These are phyloP conservation scores for Quambalaria eucalypti DNA, from an alignment of 1,284 basidiomycete genomes.

Conservation along the genomic window DNA sequence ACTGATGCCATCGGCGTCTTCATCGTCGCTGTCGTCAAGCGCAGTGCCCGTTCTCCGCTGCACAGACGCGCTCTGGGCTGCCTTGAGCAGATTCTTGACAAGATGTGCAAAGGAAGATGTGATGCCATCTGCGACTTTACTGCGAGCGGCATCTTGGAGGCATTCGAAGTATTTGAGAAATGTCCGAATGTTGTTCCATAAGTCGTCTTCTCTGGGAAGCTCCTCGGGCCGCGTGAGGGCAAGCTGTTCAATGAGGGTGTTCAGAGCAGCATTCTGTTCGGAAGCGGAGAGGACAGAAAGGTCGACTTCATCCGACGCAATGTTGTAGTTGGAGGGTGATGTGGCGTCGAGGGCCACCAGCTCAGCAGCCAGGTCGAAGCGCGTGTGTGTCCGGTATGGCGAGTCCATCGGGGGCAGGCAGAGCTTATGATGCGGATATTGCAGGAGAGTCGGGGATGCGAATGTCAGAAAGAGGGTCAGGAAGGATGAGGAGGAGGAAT, in stretches of 20 bases:
- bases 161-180: slow-evolving; percentile 34
- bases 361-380: neutral
- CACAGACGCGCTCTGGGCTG: slow-evolving; percentile 14
- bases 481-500: no score
- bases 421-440: no score
- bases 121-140: slow-evolving; percentile 1
- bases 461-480: no score
- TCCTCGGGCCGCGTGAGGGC: neutral
- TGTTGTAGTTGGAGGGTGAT: neutral
- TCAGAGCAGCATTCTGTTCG: neutral
- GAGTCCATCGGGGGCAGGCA: no score
- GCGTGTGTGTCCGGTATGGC: neutral
- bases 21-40: slow-evolving; percentile 18
- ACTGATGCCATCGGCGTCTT: slow-evolving; percentile 17
- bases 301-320: neutral
- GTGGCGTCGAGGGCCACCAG: neutral
- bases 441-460: no score
- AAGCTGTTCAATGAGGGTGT: neutral
- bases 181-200: slow-evolving; percentile 31
- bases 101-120: slow-evolving; percentile 8
- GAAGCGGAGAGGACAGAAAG: neutral
- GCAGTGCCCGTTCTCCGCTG: neutral
- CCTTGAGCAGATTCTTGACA: slow-evolving; percentile 26
- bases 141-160: slow-evolving; percentile 8
- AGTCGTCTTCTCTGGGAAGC: slow-evolving; percentile 1